These are phyloP conservation scores for Logfia minima DNA, from an alignment of 129 eudicot species.

Conservation along the genomic window DNA sequence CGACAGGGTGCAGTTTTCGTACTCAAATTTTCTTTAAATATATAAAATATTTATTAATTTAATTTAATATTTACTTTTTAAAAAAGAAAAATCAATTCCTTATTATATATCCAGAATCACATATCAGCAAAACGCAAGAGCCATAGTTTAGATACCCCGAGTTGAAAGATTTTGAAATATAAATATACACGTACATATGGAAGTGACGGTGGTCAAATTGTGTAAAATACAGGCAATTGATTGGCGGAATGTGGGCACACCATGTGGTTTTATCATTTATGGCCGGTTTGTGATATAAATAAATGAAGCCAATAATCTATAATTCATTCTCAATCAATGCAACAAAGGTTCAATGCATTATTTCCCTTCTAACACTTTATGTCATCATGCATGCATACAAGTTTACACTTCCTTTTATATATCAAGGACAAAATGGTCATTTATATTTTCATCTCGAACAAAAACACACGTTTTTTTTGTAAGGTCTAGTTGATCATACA, in stretches of 20 bases:
- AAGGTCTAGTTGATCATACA: not conserved
- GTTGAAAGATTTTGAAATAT: too few relatives aligned
- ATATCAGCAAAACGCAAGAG: too few relatives aligned
- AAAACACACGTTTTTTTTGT: not conserved
- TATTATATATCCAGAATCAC: too few relatives aligned
- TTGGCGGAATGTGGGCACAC: slow-evolving; percentile 41
- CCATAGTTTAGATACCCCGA: too few relatives aligned
- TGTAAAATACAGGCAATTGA: slow-evolving; percentile 27
- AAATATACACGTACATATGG: not conserved
- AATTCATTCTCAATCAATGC: slow-evolving; percentile 19
- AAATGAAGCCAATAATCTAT: slow-evolving; percentile 28
- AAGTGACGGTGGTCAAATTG: slow-evolving; percentile 30
- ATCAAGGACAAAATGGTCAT: not conserved
- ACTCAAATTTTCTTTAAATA: too few relatives aligned
- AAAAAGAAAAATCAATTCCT: too few relatives aligned
- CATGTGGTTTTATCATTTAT: slow-evolving; percentile 30
- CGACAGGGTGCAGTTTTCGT: too few relatives aligned
- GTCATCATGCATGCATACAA: slow-evolving; percentile 31
- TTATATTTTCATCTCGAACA: not conserved
- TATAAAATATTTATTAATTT: too few relatives aligned
- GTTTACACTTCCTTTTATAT: slow-evolving; percentile 7
- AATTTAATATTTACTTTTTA: too few relatives aligned
- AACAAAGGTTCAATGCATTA: slow-evolving; percentile 32
- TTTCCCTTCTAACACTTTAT: slow-evolving; percentile 11
- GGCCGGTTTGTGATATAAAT: slow-evolving; percentile 22